Evolutionary conservation across 306 rosid species (phyloP).

Genomic region (Prinsepia uniflora): DNA sequence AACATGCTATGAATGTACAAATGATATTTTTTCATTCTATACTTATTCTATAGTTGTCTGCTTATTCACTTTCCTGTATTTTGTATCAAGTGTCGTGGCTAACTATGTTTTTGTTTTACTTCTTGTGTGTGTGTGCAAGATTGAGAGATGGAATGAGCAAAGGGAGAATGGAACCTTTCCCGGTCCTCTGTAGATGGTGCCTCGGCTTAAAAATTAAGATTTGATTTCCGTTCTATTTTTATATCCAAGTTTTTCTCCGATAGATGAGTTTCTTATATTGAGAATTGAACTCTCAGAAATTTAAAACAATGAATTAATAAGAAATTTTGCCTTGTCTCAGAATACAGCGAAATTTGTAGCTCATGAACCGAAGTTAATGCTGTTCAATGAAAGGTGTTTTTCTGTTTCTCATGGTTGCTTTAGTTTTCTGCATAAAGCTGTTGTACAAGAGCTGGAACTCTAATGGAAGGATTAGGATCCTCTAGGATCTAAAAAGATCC

Average conservation of each 20-base stretch:
- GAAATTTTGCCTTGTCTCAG: conserved; percentile 55
- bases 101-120: neutral
- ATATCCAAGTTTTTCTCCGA: conserved; percentile 27
- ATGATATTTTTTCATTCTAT: neutral
- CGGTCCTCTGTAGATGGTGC: conserved; percentile 70
- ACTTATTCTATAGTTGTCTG: neutral
- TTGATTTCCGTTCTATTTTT: conserved; percentile 21
- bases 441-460: neutral
- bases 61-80: neutral
- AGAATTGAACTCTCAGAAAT: conserved; percentile 41
- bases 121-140: conserved; percentile 36
- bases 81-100: neutral
- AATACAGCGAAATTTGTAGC: conserved; percentile 29
- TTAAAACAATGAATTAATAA: conserved; percentile 55
- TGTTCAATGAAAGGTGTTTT: neutral
- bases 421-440: neutral
- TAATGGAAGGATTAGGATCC: too few species aligned
- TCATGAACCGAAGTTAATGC: conserved; percentile 22
- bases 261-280: conserved; percentile 30
- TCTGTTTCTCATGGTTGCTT: neutral
- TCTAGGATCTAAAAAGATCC: too few species aligned
- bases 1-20: neutral
- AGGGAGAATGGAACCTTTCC: conserved; percentile 97
- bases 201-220: conserved; percentile 26
- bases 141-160: conserved; percentile 96